Conservation (phyloP, 352 stramenopile species). For the Globisporangium carolinianum region DNA sequence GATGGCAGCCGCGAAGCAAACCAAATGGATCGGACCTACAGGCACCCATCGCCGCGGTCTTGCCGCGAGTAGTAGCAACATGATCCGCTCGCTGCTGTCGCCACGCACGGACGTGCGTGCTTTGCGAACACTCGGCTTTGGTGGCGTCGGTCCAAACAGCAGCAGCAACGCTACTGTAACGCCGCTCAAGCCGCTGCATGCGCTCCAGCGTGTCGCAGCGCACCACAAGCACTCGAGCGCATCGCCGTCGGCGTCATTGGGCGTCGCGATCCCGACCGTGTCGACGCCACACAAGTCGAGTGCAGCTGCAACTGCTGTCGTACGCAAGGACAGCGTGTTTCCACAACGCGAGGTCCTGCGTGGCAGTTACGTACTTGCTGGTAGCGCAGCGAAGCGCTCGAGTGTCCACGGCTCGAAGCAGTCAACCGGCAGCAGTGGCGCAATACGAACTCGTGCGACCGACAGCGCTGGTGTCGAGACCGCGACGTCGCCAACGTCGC, state of each 20-base stretch:
- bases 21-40: neutral
- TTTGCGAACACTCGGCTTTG: neutral
- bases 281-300: no score
- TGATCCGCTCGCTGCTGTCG: conserved; percentile 5
- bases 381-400: no score
- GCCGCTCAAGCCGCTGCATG: neutral
- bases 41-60: neutral
- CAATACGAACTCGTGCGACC: neutral
- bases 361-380: no score
- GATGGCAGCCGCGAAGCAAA: neutral
- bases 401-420: no score
- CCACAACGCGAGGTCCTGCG: no score
- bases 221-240: neutral
- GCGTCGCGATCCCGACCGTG: neutral
- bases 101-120: conserved; percentile 2
- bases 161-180: neutral
- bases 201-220: neutral
- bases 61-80: conserved; percentile 12
- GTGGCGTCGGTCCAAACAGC: neutral
- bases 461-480: neutral
- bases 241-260: neutral
- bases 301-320: no score
- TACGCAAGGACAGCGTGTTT: no score
- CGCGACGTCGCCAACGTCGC: no score
- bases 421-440: no score